Percentiles rank a stretch among this genome's conserved stretches.
Evolutionary conservation across 176 grass and related monocot species (phyloP).

Genomic region (Carex littledalei): DNA sequence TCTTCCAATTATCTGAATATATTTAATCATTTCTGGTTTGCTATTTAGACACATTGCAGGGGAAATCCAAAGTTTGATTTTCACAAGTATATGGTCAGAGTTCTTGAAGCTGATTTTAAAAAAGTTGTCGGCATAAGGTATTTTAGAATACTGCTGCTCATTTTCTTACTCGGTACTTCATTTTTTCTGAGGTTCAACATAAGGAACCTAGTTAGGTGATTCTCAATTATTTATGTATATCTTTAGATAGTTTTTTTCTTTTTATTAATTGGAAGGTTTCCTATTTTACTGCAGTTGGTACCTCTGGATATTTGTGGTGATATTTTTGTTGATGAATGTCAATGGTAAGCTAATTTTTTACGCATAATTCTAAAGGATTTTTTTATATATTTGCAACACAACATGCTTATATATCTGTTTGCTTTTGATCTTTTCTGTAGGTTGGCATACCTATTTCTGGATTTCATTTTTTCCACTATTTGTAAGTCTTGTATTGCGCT

Average conservation of each 20-base stretch:
- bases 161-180: conserved; percentile 1
- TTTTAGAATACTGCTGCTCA: neutral
- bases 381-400: neutral
- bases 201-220: neutral
- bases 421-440: conserved; percentile 30
- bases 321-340: conserved; percentile 91
- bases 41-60: conserved; percentile 69
- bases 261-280: neutral
- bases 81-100: conserved; percentile 75
- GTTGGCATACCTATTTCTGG: conserved; percentile 98
- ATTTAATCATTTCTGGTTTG: conserved; percentile 3
- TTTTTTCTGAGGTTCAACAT: neutral
- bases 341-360: conserved; percentile 53
- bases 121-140: conserved; percentile 93
- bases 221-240: neutral
- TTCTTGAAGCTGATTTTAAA: conserved; percentile 87
- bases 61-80: conserved; percentile 78
- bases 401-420: neutral
- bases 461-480: conserved; percentile 80
- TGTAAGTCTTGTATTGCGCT: conserved; percentile 31
- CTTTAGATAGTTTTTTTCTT: neutral
- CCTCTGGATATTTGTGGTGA: conserved; percentile 83
- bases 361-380: neutral
- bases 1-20: neutral
- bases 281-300: conserved; percentile 55